These are phyloP conservation scores for Monosporozyma aquatica DNA, from an alignment of 805 yeast genomes.

Conservation along the genomic window DNA sequence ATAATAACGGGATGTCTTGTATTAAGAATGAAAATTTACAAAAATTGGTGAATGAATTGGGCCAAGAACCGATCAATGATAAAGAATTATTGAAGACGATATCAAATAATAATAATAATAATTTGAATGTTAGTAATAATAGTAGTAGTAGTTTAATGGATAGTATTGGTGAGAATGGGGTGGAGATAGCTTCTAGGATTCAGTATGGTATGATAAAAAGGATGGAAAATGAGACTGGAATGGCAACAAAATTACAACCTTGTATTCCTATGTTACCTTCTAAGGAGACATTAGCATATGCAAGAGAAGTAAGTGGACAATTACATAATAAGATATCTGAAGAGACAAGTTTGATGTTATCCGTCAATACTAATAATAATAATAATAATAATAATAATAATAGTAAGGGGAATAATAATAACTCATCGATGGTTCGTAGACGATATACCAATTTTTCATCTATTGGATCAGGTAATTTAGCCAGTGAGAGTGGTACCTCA, in stretches of 20 bases:
- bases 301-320: neutral
- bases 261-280: constrained; percentile 2
- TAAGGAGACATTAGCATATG: constrained; percentile 2
- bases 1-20: neutral
- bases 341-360: too few relatives aligned
- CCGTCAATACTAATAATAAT: too few relatives aligned
- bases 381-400: too few relatives aligned
- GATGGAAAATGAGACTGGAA: neutral
- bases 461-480: constrained; percentile 16
- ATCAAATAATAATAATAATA: neutral
- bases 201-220: neutral
- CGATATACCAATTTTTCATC: constrained; percentile 7
- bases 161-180: neutral
- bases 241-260: neutral
- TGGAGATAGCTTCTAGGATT: neutral
- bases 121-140: neutral
- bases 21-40: neutral
- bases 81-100: neutral
- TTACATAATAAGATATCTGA: too few relatives aligned
- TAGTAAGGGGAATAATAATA: too few relatives aligned
- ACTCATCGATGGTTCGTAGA: neutral
- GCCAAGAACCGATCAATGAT: neutral
- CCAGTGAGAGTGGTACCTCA: constrained; percentile 11
- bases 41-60: neutral
- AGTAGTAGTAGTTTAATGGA: neutral